These are phyloP conservation scores for Prosopis cineraria DNA, from an alignment of 306 rosid genomes.

Conservation along the genomic window DNA sequence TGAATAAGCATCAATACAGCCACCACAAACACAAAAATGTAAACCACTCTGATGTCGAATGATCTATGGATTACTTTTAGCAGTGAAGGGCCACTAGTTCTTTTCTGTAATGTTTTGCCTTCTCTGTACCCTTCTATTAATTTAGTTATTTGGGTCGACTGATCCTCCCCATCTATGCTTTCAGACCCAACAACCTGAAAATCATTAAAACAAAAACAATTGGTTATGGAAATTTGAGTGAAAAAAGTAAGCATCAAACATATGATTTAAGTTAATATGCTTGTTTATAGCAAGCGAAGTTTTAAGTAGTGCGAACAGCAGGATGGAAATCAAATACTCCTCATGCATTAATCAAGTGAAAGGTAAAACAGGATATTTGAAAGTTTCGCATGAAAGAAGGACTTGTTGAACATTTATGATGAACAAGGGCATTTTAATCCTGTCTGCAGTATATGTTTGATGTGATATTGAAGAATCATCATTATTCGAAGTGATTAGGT, in stretches of 20 bases:
- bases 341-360: background rate
- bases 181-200: conserved; percentile 80
- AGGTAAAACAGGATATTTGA: background rate
- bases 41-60: conserved; percentile 69
- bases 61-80: conserved; percentile 47
- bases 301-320: background rate
- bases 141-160: conserved; percentile 67
- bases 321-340: background rate
- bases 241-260: conserved; percentile 22
- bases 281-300: background rate
- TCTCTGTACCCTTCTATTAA: conserved; percentile 82
- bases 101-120: conserved; percentile 67
- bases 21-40: conserved; percentile 62
- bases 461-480: background rate
- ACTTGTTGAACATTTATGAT: background rate
- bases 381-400: conserved; percentile 17
- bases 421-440: background rate
- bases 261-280: conserved; percentile 2
- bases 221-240: background rate
- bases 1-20: conserved; percentile 56
- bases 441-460: background rate
- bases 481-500: conserved; percentile 4
- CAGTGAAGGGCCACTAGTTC: conserved; percentile 53
- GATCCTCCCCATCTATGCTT: conserved; percentile 68
- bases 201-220: background rate